phyloP scores from a whole-genome alignment of 305 asterid species.

The Solanum hybrid region DNA sequence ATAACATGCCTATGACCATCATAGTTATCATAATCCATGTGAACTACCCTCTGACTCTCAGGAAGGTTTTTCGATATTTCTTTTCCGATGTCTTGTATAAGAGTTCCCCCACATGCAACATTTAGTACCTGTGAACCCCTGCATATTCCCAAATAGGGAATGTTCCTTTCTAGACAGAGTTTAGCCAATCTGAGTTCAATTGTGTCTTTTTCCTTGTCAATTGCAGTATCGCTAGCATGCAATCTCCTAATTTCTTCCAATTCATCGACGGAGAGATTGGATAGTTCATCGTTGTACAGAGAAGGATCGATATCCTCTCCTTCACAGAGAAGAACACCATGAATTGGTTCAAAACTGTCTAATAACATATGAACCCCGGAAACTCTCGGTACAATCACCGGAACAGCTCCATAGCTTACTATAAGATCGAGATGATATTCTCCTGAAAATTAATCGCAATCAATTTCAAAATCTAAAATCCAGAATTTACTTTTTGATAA shows the following conservation, averaged over 20 bases:
- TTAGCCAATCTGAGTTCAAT: conserved; percentile 23
- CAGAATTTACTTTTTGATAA: neutral
- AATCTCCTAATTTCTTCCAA: conserved; percentile 22
- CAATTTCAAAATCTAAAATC: neutral
- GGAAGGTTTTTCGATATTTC: conserved; percentile 8
- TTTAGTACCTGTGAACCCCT: conserved; percentile 28
- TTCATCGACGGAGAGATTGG: conserved; percentile 16
- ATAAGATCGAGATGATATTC: conserved; percentile 29
- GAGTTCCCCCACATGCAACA: conserved; percentile 30
- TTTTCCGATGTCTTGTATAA: conserved; percentile 20
- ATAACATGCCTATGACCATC: conserved; percentile 26
- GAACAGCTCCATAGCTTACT: conserved; percentile 28
- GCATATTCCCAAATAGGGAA: conserved; percentile 25
- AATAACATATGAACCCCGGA: conserved; percentile 36
- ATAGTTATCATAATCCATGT: conserved; percentile 23
- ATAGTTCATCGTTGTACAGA: conserved; percentile 27
- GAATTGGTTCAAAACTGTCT: conserved; percentile 77
- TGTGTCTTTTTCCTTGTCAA: conserved; percentile 26
- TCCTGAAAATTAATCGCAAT: neutral
- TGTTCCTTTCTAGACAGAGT: conserved; percentile 24
- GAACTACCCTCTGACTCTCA: conserved; percentile 4
- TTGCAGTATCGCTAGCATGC: conserved; percentile 27
- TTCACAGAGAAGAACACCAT: conserved; percentile 80
- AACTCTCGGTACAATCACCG: conserved; percentile 24
- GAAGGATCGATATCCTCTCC: conserved; percentile 84